These are phyloP conservation scores for Alloascoidea africana DNA, from an alignment of 805 yeast species.

Conservation along the genomic window DNA sequence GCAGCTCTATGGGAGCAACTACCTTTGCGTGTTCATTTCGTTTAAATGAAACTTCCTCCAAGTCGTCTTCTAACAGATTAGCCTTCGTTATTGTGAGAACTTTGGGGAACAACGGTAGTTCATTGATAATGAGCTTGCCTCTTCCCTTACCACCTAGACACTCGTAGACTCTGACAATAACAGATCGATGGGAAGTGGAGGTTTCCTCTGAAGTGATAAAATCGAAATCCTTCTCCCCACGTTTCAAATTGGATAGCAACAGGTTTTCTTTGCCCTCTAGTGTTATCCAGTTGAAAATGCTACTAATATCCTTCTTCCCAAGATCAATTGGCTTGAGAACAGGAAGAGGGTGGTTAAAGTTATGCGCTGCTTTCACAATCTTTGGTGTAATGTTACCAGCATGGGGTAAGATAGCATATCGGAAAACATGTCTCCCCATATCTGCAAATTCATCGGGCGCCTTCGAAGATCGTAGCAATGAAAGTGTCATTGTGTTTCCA, in stretches of 20 bases:
- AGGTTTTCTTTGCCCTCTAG: conserved; percentile 33
- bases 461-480: conserved; percentile 65
- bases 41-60: conserved; percentile 8
- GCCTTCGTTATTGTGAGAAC: conserved; percentile 34
- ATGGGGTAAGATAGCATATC: conserved; percentile 64
- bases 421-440: conserved; percentile 61
- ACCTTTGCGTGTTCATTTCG: too few relatives aligned
- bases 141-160: conserved; percentile 51
- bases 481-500: conserved; percentile 64
- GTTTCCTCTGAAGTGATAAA: conserved; percentile 10
- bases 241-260: conserved; percentile 48
- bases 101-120: too few relatives aligned
- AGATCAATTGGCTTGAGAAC: too few relatives aligned
- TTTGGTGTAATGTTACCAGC: conserved; percentile 36
- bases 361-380: conserved; percentile 51
- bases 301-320: too few relatives aligned
- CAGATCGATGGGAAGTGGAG: conserved; percentile 27
- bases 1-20: conserved; percentile 19
- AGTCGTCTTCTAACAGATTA: conserved; percentile 13
- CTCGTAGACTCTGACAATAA: conserved; percentile 55
- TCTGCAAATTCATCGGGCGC: conserved; percentile 84
- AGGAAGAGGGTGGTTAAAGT: conserved; percentile 47
- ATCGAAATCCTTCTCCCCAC: conserved; percentile 60
- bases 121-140: conserved; percentile 25
- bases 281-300: conserved; percentile 8